Percentiles rank a stretch among this genome's conserved stretches.
These are phyloP conservation scores for Phytophthora citricola DNA, from an alignment of 352 stramenopile genomes.

Conservation along the genomic window DNA sequence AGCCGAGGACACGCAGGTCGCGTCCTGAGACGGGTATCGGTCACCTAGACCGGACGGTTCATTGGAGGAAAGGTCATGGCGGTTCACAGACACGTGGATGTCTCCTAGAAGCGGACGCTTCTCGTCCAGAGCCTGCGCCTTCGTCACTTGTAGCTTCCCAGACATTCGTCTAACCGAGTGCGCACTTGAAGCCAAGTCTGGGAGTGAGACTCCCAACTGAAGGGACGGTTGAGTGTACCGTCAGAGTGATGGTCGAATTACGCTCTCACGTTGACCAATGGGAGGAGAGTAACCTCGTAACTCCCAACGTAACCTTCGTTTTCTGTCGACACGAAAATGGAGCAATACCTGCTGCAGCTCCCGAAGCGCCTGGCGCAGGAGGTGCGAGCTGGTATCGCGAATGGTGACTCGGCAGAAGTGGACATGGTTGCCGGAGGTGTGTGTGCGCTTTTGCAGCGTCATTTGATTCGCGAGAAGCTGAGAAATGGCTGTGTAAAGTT, in stretches of 20 bases:
- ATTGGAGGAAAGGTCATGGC: conserved; percentile 5
- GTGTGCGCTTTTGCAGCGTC: conserved; percentile 7
- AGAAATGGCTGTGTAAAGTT: conserved; percentile 13
- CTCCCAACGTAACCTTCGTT: conserved; percentile 3
- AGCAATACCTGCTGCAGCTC: conserved; percentile 89
- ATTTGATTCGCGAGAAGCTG: not conserved
- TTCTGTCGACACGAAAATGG: conserved; percentile 47
- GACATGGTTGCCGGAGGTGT: conserved; percentile 81
- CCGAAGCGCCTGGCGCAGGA: conserved; percentile 83
- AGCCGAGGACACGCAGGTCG: conserved; percentile 53
- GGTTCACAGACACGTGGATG: conserved; percentile 32
- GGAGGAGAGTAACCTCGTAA: not conserved
- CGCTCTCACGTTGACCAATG: not conserved
- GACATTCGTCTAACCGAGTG: conserved; percentile 22
- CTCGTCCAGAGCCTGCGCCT: conserved; percentile 23
- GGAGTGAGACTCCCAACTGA: conserved; percentile 8
- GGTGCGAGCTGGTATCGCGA: conserved; percentile 69
- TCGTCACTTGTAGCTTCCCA: conserved; percentile 34
- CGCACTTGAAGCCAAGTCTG: conserved; percentile 17
- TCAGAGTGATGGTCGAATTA: conserved; percentile 28
- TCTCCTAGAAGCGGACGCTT: conserved; percentile 36
- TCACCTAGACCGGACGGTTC: conserved; percentile 45
- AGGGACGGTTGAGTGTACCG: not conserved
- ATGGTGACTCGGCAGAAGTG: conserved; percentile 64
- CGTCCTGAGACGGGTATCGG: conserved; percentile 63